Percentiles rank a stretch among this genome's conserved stretches.
Conservation (phyloP, 2,329 filamentous ascomycete species). For the Ophiocordyceps camponoti-rufipedis region DNA sequence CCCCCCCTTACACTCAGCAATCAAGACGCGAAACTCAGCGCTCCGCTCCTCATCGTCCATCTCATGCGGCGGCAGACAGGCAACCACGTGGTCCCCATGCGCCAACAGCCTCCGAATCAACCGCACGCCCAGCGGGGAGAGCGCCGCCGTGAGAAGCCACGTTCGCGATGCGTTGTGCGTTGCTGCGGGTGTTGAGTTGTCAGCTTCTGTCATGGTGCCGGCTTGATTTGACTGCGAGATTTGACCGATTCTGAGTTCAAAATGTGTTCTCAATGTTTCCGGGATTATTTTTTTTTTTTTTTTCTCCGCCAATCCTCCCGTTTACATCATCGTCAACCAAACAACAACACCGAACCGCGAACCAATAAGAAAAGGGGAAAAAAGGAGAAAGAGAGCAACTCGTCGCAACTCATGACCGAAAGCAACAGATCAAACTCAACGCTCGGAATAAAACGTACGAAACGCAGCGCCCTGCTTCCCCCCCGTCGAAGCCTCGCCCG, state of each 20-base stretch:
- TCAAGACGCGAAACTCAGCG: conserved; percentile 62
- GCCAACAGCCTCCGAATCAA: conserved; percentile 64
- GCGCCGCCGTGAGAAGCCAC: conserved; percentile 80
- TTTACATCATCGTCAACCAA: too few relatives aligned
- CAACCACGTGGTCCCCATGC: conserved; percentile 84
- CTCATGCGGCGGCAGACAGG: conserved; percentile 62
- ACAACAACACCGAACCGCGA: too few relatives aligned
- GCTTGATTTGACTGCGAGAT: background rate
- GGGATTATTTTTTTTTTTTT: too few relatives aligned
- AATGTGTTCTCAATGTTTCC: too few relatives aligned
- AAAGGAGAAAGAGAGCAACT: too few relatives aligned
- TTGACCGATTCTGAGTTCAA: background rate
- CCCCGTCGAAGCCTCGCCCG: background rate
- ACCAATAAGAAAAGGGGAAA: too few relatives aligned
- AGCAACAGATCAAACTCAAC: background rate
- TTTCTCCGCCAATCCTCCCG: too few relatives aligned
- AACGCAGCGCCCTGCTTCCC: background rate
- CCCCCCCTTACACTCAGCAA: conserved; percentile 47
- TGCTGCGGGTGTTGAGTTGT: conserved; percentile 19
- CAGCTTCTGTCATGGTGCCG: conserved; percentile 13
- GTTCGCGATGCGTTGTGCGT: conserved; percentile 62
- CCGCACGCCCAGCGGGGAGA: conserved; percentile 70
- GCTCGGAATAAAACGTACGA: background rate
- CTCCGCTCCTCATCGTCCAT: conserved; percentile 61
- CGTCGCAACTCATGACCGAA: background rate